Conservation (phyloP, 768 basidiomycete genomes). For the Lyophyllum atratum region DNA sequence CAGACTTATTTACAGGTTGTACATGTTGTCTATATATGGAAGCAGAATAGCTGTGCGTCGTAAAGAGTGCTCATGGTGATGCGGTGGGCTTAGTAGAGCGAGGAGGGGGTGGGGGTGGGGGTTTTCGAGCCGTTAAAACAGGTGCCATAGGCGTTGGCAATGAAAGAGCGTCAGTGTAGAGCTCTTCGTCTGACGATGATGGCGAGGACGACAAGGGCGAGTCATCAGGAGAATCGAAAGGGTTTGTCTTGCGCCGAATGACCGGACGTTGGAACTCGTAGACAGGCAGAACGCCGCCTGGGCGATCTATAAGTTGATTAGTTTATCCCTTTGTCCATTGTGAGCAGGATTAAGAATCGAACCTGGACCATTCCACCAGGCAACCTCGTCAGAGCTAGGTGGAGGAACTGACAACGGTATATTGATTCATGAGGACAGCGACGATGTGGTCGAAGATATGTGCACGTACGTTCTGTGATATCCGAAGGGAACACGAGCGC, state of each 20-base stretch:
- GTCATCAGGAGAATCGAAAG: conserved; percentile 70
- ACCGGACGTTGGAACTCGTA: conserved; percentile 38
- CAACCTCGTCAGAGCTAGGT: conserved; percentile 74
- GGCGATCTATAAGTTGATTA: conserved; percentile 45
- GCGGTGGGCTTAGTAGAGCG: conserved; percentile 27
- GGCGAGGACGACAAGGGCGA: conserved; percentile 75
- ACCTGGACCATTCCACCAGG: conserved; percentile 85
- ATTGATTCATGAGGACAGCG: neutral
- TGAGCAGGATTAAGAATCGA: conserved; percentile 13
- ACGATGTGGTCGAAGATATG: neutral
- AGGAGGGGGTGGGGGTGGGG: conserved; percentile 50
- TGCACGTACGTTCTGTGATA: conserved; percentile 44
- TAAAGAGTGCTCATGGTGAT: neutral
- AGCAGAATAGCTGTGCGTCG: neutral
- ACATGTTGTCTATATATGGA: conserved; percentile 4
- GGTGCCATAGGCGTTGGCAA: conserved; percentile 73
- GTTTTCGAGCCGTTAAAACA: conserved; percentile 43
- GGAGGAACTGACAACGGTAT: conserved; percentile 62
- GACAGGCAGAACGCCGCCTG: conserved; percentile 54
- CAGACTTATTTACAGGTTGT: conserved; percentile 7
- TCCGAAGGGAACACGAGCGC: conserved; percentile 51
- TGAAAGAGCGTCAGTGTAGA: conserved; percentile 74
- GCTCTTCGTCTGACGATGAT: conserved; percentile 83
- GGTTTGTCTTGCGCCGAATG: conserved; percentile 48
- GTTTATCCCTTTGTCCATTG: neutral